These are phyloP conservation scores for Ramularia collo-cygni DNA, from an alignment of 2,329 filamentous ascomycete genomes.

Conservation along the genomic window DNA sequence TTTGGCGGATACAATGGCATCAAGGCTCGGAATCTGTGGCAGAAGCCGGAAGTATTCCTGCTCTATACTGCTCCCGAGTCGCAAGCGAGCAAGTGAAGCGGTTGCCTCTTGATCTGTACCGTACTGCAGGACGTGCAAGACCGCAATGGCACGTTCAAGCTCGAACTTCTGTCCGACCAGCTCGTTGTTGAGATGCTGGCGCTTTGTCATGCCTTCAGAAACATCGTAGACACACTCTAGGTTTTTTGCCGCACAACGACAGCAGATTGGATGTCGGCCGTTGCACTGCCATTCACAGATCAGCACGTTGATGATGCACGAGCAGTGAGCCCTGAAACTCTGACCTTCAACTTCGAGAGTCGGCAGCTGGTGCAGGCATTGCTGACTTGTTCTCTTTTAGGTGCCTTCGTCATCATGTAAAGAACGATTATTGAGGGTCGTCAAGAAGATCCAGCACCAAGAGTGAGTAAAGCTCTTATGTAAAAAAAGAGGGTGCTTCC, in stretches of 20 bases:
- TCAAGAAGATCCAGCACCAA: too few species aligned
- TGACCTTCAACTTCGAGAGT: slow-evolving; percentile 7
- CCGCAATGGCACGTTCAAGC: slow-evolving; percentile 8
- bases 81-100: slow-evolving; percentile 16
- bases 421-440: too few species aligned
- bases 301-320: not conserved
- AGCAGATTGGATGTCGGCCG: slow-evolving; percentile 17
- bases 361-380: slow-evolving; percentile 8
- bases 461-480: too few species aligned
- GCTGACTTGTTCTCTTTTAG: slow-evolving; percentile 5
- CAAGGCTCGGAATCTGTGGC: not conserved
- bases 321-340: not conserved
- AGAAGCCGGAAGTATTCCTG: slow-evolving; percentile 1
- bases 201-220: slow-evolving; percentile 17
- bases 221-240: slow-evolving; percentile 19
- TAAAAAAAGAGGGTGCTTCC: too few species aligned
- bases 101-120: slow-evolving; percentile 18
- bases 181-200: slow-evolving; percentile 17
- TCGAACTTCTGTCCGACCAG: slow-evolving; percentile 10
- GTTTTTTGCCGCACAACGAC: slow-evolving; percentile 7
- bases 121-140: slow-evolving; percentile 15
- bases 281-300: slow-evolving; percentile 8
- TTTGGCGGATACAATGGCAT: too few species aligned
- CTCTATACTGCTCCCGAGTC: slow-evolving; percentile 16
- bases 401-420: not conserved